Evolutionary conservation across 148 eudicot species (phyloP).

Genomic region (Fallopia convolvulus): DNA sequence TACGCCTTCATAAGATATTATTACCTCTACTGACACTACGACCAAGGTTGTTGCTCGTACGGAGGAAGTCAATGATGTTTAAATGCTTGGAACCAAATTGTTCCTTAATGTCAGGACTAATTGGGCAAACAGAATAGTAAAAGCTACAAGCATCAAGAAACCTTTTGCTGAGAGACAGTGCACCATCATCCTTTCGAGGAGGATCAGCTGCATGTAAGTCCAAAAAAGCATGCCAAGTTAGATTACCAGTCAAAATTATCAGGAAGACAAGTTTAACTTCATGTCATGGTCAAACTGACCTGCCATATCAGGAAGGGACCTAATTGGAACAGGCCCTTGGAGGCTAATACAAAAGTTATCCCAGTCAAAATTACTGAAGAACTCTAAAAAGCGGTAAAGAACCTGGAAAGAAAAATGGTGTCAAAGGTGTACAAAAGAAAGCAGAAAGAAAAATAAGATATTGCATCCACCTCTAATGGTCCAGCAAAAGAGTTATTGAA

Average conservation of each 20-base stretch:
- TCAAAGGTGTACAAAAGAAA: not conserved
- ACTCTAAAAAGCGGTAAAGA: constrained; percentile 85
- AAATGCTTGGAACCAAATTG: constrained; percentile 70
- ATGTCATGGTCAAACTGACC: constrained; percentile 30
- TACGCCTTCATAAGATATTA: not conserved
- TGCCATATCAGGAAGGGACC: constrained; percentile 70
- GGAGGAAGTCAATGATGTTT: constrained; percentile 85
- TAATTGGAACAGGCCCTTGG: constrained; percentile 82
- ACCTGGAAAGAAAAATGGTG: constrained; percentile 40
- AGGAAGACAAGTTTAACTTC: not conserved
- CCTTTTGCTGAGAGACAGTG: constrained; percentile 57
- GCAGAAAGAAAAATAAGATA: not conserved
- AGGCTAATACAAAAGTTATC: constrained; percentile 83
- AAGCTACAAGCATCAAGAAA: constrained; percentile 76
- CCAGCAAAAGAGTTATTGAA: constrained; percentile 82
- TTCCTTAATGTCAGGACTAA: constrained; percentile 66
- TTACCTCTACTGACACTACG: constrained; percentile 96
- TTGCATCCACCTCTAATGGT: constrained; percentile 65
- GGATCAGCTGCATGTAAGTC: constrained; percentile 48
- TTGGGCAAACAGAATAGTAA: constrained; percentile 68
- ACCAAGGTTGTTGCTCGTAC: constrained; percentile 82
- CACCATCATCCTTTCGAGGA: constrained; percentile 74
- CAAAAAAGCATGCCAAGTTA: not conserved
- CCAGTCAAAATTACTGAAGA: constrained; percentile 96
- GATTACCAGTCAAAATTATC: not conserved